Evolutionary conservation across 192 early-diverging fungal species (phyloP), one percentile per base, ranked within the genome.

Genomic region (Linnemannia schmuckeri): DNA sequence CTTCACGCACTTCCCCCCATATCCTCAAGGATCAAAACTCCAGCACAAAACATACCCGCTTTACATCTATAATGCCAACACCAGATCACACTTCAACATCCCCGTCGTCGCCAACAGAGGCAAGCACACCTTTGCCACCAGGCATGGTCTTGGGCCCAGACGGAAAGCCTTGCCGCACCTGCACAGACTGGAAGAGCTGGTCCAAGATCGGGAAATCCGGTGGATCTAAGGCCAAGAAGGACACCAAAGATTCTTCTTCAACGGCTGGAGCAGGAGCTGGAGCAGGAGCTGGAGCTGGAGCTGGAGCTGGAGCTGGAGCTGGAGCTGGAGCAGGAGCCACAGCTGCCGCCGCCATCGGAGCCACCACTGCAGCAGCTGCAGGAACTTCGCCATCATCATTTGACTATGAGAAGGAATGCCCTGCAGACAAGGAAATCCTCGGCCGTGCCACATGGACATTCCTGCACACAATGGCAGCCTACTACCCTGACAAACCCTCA

Each of bases 361-460:
- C 68, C 40, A 55, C 57, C 6, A 35, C 37, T 9, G 24, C 84
- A 4, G 47, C 73, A 15, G 69, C 72, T 3, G 52, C 41, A 33
- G 54, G 78, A 47, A 69, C 83, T 2, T 55, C 88, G 24, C 74
- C 89, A 47, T 63, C 82, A 61, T 63, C 82, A 0, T 78, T 87
- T 37, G 42, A 87, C 52, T 87, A 87, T 38, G 85, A 87, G 35
- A 72, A 86, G 68, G 92, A 93, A 63, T 98, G 97, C 82, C 97
- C 97, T 24, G 93, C 97, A 0, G 97, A 99, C 87, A 93, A 93
- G 8, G 89, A 91, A 74, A 90, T 91, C 42, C 94, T 99, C 30
- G 98, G 98, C 35, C 89, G 92, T 6, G 92, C 96, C n/a, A 97
- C 97, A 0, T 99, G 98, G 98, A 99, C 97, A 6, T 97, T 99